A percentile compares a stretch with the other conserved stretches of the same genome.
phyloP scores from a whole-genome alignment of 768 basidiomycete species.

The Podaxis sp. region DNA sequence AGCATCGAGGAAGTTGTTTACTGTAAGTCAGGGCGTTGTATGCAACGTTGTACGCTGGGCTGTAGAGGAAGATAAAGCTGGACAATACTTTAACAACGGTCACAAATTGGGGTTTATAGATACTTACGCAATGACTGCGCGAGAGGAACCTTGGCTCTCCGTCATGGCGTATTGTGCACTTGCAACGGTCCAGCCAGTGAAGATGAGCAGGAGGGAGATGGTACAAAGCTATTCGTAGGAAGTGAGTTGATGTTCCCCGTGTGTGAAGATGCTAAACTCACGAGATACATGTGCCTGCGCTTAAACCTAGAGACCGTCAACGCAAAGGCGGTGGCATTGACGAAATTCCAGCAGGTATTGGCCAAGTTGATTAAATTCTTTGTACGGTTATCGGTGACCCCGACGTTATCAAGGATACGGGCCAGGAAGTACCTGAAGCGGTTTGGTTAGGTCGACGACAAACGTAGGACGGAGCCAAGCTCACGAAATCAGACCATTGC shows the following conservation, averaged over 20 bases:
- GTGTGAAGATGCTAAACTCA: slow-evolving; percentile 20
- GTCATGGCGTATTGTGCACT: slow-evolving; percentile 45
- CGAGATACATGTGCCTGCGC: slow-evolving; percentile 49
- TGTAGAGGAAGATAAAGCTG: slow-evolving; percentile 58
- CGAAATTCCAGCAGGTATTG: slow-evolving; percentile 51
- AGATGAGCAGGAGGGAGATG: slow-evolving; percentile 40
- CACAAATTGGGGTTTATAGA: neutral
- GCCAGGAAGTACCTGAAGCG: slow-evolving; percentile 48
- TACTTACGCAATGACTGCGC: slow-evolving; percentile 46
- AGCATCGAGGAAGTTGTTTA: slow-evolving; percentile 19
- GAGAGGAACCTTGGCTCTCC: slow-evolving; percentile 40
- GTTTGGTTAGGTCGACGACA: neutral
- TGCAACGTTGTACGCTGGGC: slow-evolving; percentile 52
- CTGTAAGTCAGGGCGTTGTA: slow-evolving; percentile 59
- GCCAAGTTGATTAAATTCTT: slow-evolving; percentile 60
- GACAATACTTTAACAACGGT: neutral
- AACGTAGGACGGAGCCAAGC: slow-evolving; percentile 16
- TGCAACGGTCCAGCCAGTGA: slow-evolving; percentile 55
- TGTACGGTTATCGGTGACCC: slow-evolving; percentile 44
- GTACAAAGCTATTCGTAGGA: slow-evolving; percentile 37
- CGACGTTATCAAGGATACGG: slow-evolving; percentile 52
- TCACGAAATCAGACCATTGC: slow-evolving; percentile 57
- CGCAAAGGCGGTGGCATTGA: slow-evolving; percentile 52
- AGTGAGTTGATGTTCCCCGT: neutral
- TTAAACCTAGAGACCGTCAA: slow-evolving; percentile 45